These are phyloP conservation scores for Ophiostoma pallidulum DNA, from an alignment of 2,329 filamentous ascomycete species.

Conservation along the genomic window DNA sequence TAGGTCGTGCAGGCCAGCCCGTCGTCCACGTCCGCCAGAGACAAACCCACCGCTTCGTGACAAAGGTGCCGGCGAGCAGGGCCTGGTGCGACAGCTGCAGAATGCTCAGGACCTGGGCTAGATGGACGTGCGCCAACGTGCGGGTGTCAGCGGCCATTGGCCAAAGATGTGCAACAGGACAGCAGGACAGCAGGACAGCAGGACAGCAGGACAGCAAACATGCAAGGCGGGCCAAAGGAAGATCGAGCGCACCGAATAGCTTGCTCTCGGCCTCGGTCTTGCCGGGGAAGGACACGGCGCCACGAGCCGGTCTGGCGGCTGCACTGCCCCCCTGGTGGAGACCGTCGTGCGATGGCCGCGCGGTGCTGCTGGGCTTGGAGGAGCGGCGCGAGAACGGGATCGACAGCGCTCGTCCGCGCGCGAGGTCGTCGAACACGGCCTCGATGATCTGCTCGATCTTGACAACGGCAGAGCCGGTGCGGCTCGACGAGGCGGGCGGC, in stretches of 20 bases:
- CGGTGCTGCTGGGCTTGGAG: too few species aligned
- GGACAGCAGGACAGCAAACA: too few species aligned
- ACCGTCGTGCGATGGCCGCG: too few species aligned
- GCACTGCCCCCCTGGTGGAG: neutral
- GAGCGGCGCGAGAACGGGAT: slow-evolving; percentile 36
- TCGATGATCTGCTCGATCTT: slow-evolving; percentile 49
- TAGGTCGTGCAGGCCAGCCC: too few species aligned
- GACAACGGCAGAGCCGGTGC: slow-evolving; percentile 29
- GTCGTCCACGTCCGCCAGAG: neutral
- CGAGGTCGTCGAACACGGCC: slow-evolving; percentile 37
- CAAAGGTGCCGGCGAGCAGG: slow-evolving; percentile 41
- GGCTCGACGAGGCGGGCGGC: neutral
- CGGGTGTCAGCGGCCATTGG: too few species aligned
- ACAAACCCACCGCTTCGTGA: slow-evolving; percentile 49
- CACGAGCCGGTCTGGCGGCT: neutral
- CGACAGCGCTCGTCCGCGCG: slow-evolving; percentile 31
- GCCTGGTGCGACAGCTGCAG: slow-evolving; percentile 52
- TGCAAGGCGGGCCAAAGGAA: too few species aligned
- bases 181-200: too few species aligned
- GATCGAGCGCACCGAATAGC: slow-evolving; percentile 38
- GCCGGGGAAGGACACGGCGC: slow-evolving; percentile 35
- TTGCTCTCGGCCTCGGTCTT: slow-evolving; percentile 36
- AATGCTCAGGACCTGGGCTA: slow-evolving; percentile 49
- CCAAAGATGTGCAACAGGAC: too few species aligned
- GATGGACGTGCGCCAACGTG: too few species aligned